phyloP scores from a whole-genome alignment of 768 basidiomycete species.

The Gelatoporia subvermispora region DNA sequence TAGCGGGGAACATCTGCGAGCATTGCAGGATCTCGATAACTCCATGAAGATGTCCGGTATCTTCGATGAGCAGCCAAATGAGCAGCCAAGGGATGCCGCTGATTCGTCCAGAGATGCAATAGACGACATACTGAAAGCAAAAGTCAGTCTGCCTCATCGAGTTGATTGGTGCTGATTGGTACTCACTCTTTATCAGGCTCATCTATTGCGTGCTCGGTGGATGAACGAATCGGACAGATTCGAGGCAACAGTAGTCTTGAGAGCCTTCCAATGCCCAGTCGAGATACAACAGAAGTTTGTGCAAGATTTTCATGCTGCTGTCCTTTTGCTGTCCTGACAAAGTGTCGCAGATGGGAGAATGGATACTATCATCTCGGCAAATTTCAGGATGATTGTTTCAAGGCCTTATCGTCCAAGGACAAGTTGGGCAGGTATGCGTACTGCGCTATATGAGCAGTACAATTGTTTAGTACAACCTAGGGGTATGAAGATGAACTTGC shows the following conservation, averaged over 20 bases:
- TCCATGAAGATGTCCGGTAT: conserved; percentile 42
- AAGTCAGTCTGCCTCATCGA: conserved; percentile 4
- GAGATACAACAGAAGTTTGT: conserved; percentile 47
- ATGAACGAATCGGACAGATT: conserved; percentile 87
- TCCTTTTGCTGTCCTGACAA: neutral
- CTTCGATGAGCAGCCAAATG: conserved; percentile 1
- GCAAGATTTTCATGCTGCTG: neutral
- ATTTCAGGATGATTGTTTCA: conserved; percentile 80
- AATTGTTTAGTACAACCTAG: conserved; percentile 29
- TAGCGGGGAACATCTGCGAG: conserved; percentile 75
- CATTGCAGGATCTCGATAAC: conserved; percentile 82
- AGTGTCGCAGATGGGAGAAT: conserved; percentile 70
- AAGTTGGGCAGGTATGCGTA: conserved; percentile 31
- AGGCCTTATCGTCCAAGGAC: conserved; percentile 42
- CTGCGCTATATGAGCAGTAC: neutral
- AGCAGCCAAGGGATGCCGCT: neutral
- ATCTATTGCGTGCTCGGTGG: conserved; percentile 84
- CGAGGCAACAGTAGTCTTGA: conserved; percentile 57
- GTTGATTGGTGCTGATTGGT: too few species aligned
- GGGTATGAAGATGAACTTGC: conserved; percentile 56
- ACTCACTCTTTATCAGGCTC: too few species aligned
- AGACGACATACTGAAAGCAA: conserved; percentile 10
- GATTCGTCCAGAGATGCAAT: conserved; percentile 6
- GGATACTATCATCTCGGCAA: conserved; percentile 82
- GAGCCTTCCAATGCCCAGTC: conserved; percentile 49